Base-by-base conservation (phyloP, 805 yeast species). In the Teunomyces gatunensis region DNA sequence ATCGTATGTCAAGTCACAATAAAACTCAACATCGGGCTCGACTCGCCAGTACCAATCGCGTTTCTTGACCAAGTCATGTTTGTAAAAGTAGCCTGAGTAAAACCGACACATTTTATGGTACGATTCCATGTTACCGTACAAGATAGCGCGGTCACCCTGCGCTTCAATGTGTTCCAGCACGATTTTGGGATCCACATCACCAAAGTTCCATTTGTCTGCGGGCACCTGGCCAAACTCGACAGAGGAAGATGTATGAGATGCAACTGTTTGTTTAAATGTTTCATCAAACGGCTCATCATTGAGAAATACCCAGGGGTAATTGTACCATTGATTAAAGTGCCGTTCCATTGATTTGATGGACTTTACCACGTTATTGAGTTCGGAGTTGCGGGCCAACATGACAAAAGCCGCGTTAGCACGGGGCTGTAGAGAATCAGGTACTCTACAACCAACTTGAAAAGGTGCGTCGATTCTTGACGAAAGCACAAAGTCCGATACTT, bases 21-120 rank as follows among this genome's bases (percentile, higher is more conserved):
- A 89, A 61, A 89, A 89, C 54, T 87, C 84, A 35, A 92, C 94
- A 54, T 86, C 86, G 3, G 98, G 98, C 65, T 94, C 99, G 10
- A 94, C 89, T 47, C 98, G 77, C 97, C 97, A 91, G 68, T 90
- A 92, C 95, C 96, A 92, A 51, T 90, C 89, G 47, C 82, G 76
- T 50, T 81, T 77, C 44, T 67, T 66, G 37, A 92, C 84, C 52
- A 88, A 61, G 5, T 86, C 87, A 64, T 92, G 97, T 50, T 84
- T 80, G 68, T 80, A 89, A 60, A 92, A 92, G 48, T 75, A 74
- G 1, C 96, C 96, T 0, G 95, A 82, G 60, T 87, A 89, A 63
- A 84, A 91, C n/a, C 97, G 77, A 63, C 98, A 92, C 98, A 92
- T 92, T 60, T 87, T 85, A 64, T 92, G 97, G 61, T 92, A 94